Evolutionary conservation across 805 yeast genomes (phyloP).

Genomic region (Pichia paraexigua): DNA sequence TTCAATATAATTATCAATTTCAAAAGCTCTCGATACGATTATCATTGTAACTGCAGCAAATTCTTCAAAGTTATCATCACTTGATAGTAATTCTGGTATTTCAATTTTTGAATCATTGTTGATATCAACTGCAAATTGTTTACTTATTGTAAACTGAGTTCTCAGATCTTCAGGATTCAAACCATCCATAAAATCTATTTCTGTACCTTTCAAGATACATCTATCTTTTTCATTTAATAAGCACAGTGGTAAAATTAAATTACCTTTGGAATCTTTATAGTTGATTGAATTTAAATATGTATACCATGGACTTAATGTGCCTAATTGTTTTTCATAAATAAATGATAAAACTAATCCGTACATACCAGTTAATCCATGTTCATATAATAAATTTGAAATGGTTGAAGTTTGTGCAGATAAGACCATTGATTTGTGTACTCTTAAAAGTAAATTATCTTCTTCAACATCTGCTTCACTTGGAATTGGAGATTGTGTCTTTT

Average conservation of each 20-base stretch:
- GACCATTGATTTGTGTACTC: slow-evolving; percentile 55
- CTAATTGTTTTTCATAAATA: slow-evolving; percentile 57
- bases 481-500: slow-evolving; percentile 17
- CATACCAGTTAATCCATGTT: slow-evolving; percentile 54
- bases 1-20: slow-evolving; percentile 67
- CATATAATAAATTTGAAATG: slow-evolving; percentile 60
- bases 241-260: slow-evolving; percentile 45
- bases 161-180: slow-evolving; percentile 40
- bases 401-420: slow-evolving; percentile 51
- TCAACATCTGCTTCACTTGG: slow-evolving; percentile 23
- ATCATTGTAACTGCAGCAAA: slow-evolving; percentile 55
- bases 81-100: slow-evolving; percentile 26
- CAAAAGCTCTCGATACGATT: slow-evolving; percentile 73
- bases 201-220: slow-evolving; percentile 47
- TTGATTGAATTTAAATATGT: slow-evolving; percentile 52
- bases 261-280: slow-evolving; percentile 6
- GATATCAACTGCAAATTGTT: slow-evolving; percentile 33
- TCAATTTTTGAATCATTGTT: slow-evolving; percentile 19
- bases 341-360: slow-evolving; percentile 59
- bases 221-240: slow-evolving; percentile 53
- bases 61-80: slow-evolving; percentile 26
- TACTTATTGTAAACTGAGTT: slow-evolving; percentile 32
- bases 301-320: slow-evolving; percentile 73
- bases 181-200: slow-evolving; percentile 52
- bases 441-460: slow-evolving; percentile 32